phyloP scores from a whole-genome alignment of 805 yeast species.

The Jamesozyma jinghongensis region DNA sequence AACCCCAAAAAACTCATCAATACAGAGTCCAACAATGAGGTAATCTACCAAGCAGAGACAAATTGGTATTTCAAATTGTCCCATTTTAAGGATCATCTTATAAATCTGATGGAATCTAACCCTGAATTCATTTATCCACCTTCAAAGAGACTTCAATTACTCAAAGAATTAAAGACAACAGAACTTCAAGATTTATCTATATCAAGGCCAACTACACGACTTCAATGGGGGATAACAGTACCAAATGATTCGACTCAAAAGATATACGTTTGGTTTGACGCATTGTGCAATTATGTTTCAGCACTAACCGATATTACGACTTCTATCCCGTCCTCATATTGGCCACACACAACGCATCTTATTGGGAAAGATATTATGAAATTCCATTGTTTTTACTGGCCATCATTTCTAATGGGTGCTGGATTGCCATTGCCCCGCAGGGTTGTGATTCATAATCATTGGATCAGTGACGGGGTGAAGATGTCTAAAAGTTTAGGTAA shows the following conservation, averaged over 20 bases:
- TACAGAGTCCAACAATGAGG: constrained; percentile 69
- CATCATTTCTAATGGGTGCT: constrained; percentile 80
- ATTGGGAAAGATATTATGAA: constrained; percentile 86
- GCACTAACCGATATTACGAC: constrained; percentile 49
- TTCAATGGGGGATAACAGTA: constrained; percentile 85
- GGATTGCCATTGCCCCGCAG: constrained; percentile 59
- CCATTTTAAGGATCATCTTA: constrained; percentile 44
- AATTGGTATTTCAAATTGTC: constrained; percentile 81
- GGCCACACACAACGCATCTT: constrained; percentile 53
- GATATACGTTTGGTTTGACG: constrained; percentile 96
- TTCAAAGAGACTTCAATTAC: constrained; percentile 43
- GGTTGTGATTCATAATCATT: constrained; percentile 86
- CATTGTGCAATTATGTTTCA: constrained; percentile 76
- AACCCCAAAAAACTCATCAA: constrained; percentile 22
- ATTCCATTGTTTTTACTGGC: constrained; percentile 94
- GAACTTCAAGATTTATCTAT: constrained; percentile 66
- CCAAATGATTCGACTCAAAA: constrained; percentile 72
- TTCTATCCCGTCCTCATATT: constrained; percentile 9
- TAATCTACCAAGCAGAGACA: constrained; percentile 63
- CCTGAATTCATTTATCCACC: constrained; percentile 61
- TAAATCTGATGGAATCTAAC: constrained; percentile 38
- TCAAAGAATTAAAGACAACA: constrained; percentile 45
- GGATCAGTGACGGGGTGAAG: constrained; percentile 82
- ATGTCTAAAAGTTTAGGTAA: constrained; percentile 93
- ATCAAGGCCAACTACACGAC: constrained; percentile 70